Percentiles rank a stretch among this genome's conserved stretches.
Conservation (phyloP, 306 rosid species). For the Acmispon strigosus region DNA sequence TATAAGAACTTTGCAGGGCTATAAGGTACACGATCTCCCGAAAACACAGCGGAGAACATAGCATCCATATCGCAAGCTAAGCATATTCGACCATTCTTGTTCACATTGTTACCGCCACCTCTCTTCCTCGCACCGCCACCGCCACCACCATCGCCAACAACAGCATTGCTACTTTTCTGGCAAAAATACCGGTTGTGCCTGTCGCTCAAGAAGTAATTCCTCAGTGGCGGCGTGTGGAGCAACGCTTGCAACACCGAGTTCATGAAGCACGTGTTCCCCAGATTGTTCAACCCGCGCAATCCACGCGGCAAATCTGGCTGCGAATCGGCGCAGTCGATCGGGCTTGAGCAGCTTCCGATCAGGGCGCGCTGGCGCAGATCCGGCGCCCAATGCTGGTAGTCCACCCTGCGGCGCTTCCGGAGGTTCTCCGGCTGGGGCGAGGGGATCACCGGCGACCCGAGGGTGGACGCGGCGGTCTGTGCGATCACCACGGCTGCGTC, state of each 20-base stretch:
- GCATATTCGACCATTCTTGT: constrained; percentile 41
- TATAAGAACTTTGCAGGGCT: constrained; percentile 90
- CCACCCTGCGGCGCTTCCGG: constrained; percentile 71
- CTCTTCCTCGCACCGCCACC: constrained; percentile 22
- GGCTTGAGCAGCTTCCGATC: constrained; percentile 46
- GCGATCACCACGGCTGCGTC: constrained; percentile 81
- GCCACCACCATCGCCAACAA: constrained; percentile 12
- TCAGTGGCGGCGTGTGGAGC: constrained; percentile 86
- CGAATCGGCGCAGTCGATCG: constrained; percentile 20
- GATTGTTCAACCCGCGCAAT: constrained; percentile 80
- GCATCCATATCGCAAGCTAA: constrained; percentile 87
- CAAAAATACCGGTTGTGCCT: constrained; percentile 74
- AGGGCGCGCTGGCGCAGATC: constrained; percentile 54
- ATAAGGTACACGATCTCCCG: constrained; percentile 74
- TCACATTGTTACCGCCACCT: constrained; percentile 24
- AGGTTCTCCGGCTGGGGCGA: constrained; percentile 64
- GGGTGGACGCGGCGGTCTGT: constrained; percentile 53
- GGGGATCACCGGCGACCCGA: constrained; percentile 29
- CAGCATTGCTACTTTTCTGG: constrained; percentile 48
- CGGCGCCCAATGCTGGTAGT: constrained; percentile 72
- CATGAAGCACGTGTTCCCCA: constrained; percentile 92
- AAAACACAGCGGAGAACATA: constrained; percentile 70
- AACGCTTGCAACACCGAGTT: constrained; percentile 91
- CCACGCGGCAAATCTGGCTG: constrained; percentile 55
- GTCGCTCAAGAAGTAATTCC: constrained; percentile 86